phyloP scores from a whole-genome alignment of 78 protist genomes.

The Dictyostelium intermedium region DNA sequence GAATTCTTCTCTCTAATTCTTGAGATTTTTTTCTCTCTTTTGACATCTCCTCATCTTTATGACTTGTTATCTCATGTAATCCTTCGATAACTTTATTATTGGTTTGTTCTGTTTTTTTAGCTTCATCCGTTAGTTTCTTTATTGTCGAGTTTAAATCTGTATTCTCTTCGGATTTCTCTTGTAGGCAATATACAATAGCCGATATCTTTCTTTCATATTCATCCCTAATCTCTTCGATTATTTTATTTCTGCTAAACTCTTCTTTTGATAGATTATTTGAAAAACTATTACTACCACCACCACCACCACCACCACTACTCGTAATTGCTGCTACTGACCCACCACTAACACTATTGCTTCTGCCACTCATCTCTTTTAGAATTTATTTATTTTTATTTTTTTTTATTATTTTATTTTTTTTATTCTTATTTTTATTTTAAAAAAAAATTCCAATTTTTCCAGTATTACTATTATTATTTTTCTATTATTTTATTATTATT shows the following conservation, averaged over 20 bases:
- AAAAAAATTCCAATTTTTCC: no score
- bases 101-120: background rate
- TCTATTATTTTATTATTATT: no score
- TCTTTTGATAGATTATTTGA: conserved; percentile 10
- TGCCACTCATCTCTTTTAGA: background rate
- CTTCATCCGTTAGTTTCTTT: background rate
- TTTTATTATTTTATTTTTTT: no score
- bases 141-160: conserved; percentile 4
- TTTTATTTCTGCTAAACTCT: conserved; percentile 28
- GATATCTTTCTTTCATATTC: conserved; percentile 62
- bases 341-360: background rate
- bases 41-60: conserved; percentile 50
- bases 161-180: conserved; percentile 66
- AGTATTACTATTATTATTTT: no score
- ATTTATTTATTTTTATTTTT: no score
- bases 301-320: background rate
- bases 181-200: conserved; percentile 49
- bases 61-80: conserved; percentile 35
- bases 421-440: no score
- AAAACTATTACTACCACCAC: background rate
- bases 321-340: background rate
- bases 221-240: conserved; percentile 26
- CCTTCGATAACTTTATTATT: conserved; percentile 34
- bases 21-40: conserved; percentile 29
- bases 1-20: conserved; percentile 42